Evolutionary conservation across 495 filamentous ascomycete species (phyloP).

Genomic region (Penicillium cinerascens): DNA sequence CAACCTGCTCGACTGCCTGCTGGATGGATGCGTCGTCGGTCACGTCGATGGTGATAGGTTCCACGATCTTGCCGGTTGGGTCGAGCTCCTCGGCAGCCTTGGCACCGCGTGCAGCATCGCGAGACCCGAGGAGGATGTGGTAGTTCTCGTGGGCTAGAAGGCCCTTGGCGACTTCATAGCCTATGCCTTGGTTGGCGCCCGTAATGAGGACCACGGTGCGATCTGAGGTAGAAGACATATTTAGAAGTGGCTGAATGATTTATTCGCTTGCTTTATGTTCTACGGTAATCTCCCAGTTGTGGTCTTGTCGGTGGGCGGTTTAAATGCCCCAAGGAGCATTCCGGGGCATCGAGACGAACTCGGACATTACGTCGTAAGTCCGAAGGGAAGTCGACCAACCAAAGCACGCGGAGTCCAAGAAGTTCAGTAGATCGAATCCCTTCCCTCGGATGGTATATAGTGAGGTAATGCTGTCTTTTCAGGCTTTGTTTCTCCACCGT

Average conservation of each 20-base stretch:
- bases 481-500: background rate
- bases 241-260: background rate
- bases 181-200: conserved; percentile 47
- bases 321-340: no score
- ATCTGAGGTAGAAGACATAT: background rate
- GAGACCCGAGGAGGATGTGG: conserved; percentile 38
- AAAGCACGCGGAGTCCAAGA: background rate
- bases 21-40: conserved; percentile 35
- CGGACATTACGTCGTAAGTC: background rate
- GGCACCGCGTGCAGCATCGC: conserved; percentile 24
- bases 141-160: conserved; percentile 29
- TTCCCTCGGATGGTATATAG: no score
- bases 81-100: conserved; percentile 21
- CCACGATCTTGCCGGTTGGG: conserved; percentile 13
- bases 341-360: background rate
- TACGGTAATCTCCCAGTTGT: background rate
- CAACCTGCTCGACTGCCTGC: conserved; percentile 30
- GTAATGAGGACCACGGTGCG: conserved; percentile 37
- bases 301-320: background rate
- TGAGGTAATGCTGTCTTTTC: no score
- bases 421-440: background rate
- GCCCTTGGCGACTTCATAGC: conserved; percentile 34
- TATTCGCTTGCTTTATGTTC: background rate
- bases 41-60: conserved; percentile 38
- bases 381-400: background rate